phyloP scores from a whole-genome alignment of 2,329 filamentous ascomycete genomes.

The Cladobotryum mycophilum region DNA sequence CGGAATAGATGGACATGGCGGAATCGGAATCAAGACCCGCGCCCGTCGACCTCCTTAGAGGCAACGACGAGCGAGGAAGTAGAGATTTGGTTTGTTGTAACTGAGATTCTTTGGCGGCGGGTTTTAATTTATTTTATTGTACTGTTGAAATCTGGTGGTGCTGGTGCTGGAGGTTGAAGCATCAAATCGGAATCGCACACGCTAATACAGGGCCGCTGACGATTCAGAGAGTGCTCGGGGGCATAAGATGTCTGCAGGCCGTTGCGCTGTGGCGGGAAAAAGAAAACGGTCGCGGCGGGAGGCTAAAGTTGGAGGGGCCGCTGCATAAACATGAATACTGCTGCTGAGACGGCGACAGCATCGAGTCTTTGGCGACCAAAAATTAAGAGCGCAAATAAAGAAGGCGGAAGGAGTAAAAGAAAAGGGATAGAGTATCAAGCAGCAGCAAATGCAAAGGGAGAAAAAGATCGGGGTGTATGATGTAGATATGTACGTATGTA shows the following conservation, averaged over 20 bases:
- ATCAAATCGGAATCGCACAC: conserved; percentile 1
- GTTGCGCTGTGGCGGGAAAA: conserved; percentile 8
- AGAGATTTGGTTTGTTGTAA: not conserved
- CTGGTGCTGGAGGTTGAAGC: not conserved
- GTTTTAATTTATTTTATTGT: not conserved
- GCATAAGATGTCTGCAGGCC: conserved; percentile 9
- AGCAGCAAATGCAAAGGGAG: not conserved
- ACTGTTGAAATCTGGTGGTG: not conserved
- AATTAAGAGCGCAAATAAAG: too few species aligned
- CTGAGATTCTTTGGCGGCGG: not conserved
- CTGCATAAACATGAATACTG: conserved; percentile 8
- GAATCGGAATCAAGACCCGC: conserved; percentile 31
- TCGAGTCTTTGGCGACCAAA: too few species aligned
- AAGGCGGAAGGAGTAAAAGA: not conserved
- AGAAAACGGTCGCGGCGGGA: not conserved
- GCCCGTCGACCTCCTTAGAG: conserved; percentile 55
- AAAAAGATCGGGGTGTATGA: not conserved
- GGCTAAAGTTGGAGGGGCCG: conserved; percentile 11
- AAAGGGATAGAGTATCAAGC: not conserved
- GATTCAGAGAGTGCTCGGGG: conserved; percentile 1
- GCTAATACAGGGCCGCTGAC: conserved; percentile 5
- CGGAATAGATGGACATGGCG: conserved; percentile 53
- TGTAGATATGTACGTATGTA: not conserved
- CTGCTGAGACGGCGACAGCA: conserved; percentile 1
- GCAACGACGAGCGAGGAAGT: conserved; percentile 49